These are phyloP conservation scores for Fusarium pseudonygamai DNA, from an alignment of 2,329 filamentous ascomycete genomes.

Conservation along the genomic window DNA sequence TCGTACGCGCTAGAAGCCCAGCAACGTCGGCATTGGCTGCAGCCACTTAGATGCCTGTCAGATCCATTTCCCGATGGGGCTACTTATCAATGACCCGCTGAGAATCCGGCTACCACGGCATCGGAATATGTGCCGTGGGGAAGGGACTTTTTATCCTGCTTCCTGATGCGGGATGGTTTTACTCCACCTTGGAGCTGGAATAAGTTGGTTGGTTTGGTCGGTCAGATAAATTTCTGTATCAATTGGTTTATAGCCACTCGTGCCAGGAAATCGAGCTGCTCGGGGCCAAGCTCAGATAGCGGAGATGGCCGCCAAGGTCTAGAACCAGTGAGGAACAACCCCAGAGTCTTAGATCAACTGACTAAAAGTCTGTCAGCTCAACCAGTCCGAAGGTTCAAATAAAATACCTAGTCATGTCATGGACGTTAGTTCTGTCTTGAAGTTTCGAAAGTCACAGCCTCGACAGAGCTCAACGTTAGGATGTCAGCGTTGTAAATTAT, in stretches of 20 bases:
- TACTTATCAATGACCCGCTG: conserved; percentile 2
- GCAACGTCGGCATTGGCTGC: neutral
- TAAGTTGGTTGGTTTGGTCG: no score
- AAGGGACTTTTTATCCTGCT: conserved; percentile 8
- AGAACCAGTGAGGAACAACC: accelerated
- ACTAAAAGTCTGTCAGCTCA: accelerated
- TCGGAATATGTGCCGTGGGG: conserved; percentile 6
- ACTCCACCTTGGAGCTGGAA: neutral
- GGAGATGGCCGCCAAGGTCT: neutral
- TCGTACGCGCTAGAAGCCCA: neutral
- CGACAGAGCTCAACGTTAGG: no score
- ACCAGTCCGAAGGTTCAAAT: accelerated
- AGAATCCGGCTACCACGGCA: conserved; percentile 18
- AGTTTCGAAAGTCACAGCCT: no score
- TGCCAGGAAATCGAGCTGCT: neutral
- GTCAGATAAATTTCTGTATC: neutral
- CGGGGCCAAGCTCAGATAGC: neutral
- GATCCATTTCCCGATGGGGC: neutral
- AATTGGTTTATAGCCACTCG: neutral
- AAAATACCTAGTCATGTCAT: no score
- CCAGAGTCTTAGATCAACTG: neutral
- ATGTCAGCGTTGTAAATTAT: no score
- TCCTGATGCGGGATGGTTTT: neutral
- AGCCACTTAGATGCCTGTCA: neutral
- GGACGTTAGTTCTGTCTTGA: no score